Base-by-base conservation (phyloP, 805 yeast genomes). In the Wickerhamomyces sydowiorum region DNA sequence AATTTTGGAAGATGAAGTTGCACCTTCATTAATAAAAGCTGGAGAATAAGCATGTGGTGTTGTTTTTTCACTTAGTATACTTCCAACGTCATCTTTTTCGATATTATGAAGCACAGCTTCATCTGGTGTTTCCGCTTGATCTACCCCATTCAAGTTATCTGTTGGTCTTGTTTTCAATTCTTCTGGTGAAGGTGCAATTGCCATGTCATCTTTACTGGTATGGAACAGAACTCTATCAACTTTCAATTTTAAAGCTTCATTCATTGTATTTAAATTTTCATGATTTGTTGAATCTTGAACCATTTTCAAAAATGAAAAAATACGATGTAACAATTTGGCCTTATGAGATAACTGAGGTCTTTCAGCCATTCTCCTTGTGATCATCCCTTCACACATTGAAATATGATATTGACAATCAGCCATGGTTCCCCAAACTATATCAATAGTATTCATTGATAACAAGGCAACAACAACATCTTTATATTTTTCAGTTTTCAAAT, bases 371-470 rank as follows among this genome's bases (percentile, higher is more conserved):
- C 91, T 78, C 50, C 78, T 74, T 27, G 77, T 75, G 21, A 88
- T 82, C 43, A 86, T 81, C 42, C 74, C 75, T 47, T 86, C 91
- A 64, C 95, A 85, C 52, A 88, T 78, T 41, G 78, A 75, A 41
- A 88, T 68, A 62, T 86, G 86, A 44, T 80, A 73, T 48, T 78
- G 79, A 54, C 95, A 86, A 50, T 85, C 93, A 42, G 84, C 81
- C 90, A 86, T 85, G 1, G 91, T 80, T 3, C 96, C 96, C 87
- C 95, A 84, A 14, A 86, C 90, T 39, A 86, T 81, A 63, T 88
- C 96, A 39, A 88, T 85, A 7, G 90, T 80, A 37, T 82, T 86
- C 95, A 87, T 86, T 2, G 93, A 81, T 59, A 88, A 70, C 19
- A 86, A 80, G 1, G 95, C 93, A 39, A 87, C 84, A 22, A 88